Conservation (phyloP, 2,329 filamentous ascomycete species). For the Huntiella abstrusa region DNA sequence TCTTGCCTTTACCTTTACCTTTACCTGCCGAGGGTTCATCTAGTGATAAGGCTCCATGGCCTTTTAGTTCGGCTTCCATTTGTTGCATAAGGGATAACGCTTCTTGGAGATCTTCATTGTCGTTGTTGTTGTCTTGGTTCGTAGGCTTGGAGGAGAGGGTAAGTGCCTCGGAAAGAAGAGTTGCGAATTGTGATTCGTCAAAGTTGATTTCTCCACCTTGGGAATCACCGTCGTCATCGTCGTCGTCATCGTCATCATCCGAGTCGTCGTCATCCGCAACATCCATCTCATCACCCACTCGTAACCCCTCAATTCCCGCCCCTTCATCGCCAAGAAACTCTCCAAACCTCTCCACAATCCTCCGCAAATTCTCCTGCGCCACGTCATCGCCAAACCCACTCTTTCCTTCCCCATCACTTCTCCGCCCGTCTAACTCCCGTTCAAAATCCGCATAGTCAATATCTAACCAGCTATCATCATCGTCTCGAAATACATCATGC, state of each 20-base stretch:
- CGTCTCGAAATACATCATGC: conserved; percentile 42
- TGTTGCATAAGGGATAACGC: conserved; percentile 46
- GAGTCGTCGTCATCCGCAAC: conserved; percentile 26
- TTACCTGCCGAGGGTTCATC: conserved; percentile 19
- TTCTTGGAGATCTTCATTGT: conserved; percentile 36
- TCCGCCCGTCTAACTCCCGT: conserved; percentile 45
- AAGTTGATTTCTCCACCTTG: conserved; percentile 31
- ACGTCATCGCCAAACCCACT: conserved; percentile 44
- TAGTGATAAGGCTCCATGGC: conserved; percentile 44
- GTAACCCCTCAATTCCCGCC: conserved; percentile 62
- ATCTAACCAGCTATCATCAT: conserved; percentile 80
- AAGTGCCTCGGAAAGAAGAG: conserved; percentile 88
- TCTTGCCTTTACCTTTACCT: not conserved
- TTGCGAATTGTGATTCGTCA: conserved; percentile 66
- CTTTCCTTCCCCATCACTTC: conserved; percentile 11
- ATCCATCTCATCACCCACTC: conserved; percentile 35
- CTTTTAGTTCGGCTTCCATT: conserved; percentile 56
- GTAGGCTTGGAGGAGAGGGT: conserved; percentile 25
- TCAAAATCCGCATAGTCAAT: conserved; percentile 86
- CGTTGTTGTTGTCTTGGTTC: conserved; percentile 14
- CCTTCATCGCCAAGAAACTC: conserved; percentile 73
- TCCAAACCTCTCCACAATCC: conserved; percentile 89
- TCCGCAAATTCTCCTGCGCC: conserved; percentile 59
- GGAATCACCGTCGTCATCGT: conserved; percentile 15
- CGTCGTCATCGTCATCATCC: conserved; percentile 22